These are phyloP conservation scores for Saturnispora ahearnii DNA, from an alignment of 805 yeast genomes.

Conservation along the genomic window DNA sequence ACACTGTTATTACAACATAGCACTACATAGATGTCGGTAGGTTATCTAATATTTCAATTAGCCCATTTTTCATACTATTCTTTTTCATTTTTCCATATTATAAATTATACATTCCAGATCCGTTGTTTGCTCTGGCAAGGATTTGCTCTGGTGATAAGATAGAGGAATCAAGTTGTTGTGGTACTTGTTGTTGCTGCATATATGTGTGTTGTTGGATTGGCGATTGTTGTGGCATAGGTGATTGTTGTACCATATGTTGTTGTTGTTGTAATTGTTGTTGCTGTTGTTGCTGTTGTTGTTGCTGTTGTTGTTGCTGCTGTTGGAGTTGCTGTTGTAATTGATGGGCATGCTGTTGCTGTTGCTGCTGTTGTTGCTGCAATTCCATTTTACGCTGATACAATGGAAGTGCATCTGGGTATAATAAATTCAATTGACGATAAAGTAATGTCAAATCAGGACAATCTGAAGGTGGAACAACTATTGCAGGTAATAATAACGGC, in stretches of 20 bases:
- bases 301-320: background rate
- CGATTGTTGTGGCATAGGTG: background rate
- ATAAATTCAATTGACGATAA: slow-evolving; percentile 30
- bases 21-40: too few species aligned
- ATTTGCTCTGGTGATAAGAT: slow-evolving; percentile 29
- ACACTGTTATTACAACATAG: too few species aligned
- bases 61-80: too few species aligned
- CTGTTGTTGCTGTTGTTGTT: background rate
- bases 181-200: slow-evolving; percentile 8
- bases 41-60: too few species aligned
- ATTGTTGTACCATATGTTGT: slow-evolving; percentile 3
- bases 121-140: slow-evolving; percentile 23
- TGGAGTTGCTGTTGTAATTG: slow-evolving; percentile 9
- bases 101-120: background rate
- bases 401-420: slow-evolving; percentile 43
- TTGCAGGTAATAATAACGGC: slow-evolving; percentile 31
- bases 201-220: background rate
- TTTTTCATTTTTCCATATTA: background rate
- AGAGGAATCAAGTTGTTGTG: slow-evolving; percentile 9
- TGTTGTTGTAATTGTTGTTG: slow-evolving; percentile 5
- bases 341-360: slow-evolving; percentile 9
- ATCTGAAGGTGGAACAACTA: slow-evolving; percentile 46
- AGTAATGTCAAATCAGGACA: slow-evolving; percentile 43
- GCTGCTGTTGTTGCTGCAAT: slow-evolving; percentile 10
- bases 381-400: slow-evolving; percentile 24